Evolutionary conservation across 306 rosid species (phyloP), one percentile per base, ranked within the genome.

Genomic region (Vicia faba): DNA sequence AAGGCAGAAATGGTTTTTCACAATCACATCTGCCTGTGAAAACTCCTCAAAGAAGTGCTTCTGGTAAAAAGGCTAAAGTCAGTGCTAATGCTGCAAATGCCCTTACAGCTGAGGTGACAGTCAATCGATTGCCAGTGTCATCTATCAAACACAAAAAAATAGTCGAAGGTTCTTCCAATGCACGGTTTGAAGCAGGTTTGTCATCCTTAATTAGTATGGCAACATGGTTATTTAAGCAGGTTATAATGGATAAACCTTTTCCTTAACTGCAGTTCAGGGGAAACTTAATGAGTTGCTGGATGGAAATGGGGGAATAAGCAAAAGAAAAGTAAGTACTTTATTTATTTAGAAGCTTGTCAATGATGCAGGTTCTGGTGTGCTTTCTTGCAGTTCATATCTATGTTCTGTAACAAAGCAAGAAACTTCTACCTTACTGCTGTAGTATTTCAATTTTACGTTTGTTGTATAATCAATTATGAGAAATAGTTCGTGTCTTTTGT

Each of bases 261-360:
- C 18, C 44, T 64, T 76, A 48, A 69, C 79, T 85, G 80, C 91
- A 95, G 99, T 95, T 71, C 95, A 95, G 78, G 97, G 79, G 84
- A 95, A 88, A 79, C 99, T 95, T 78, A 91, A 84, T 18, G 99
- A 91, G 79, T 78, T 95, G 80, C 74, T 95, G 78, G 99, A 95
- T 84, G 83, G 71, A 65, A 88, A 86, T 50, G 99, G 99, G 29
- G 99, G 99, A 68, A 85, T 95, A 70, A 95, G 97, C 85, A 90
- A 87, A 74, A 81, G 97, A 83, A 95, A 88, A 74, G 99, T 91
- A 81, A 80, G 99, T 77, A 31, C 50, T 56, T 19, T 39, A 49
- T 61, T 51, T 79, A 78, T 63, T 66, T 70, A 75, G 69, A 62
- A 75, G 64, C 64, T 59, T 70, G 48, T 49, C 68, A 60, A 15